These are phyloP conservation scores for Entomortierella parvispora DNA, from an alignment of 192 early-diverging fungal species.

Conservation along the genomic window DNA sequence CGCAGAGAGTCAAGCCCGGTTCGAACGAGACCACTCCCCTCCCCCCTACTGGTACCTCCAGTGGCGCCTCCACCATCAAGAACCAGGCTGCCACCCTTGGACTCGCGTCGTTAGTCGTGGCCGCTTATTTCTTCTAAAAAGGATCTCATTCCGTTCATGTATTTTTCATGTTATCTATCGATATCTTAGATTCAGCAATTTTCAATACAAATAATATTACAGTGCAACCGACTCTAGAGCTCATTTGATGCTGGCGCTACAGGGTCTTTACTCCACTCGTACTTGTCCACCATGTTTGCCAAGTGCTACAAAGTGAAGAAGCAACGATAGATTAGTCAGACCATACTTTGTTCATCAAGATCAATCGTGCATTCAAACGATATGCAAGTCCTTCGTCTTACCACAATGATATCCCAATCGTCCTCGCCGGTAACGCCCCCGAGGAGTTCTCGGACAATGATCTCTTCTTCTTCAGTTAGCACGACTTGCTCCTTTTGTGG, in stretches of 20 bases:
- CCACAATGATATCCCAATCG: slow-evolving; percentile 47
- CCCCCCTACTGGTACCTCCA: too few species aligned
- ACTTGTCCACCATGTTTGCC: slow-evolving; percentile 44
- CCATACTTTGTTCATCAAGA: background rate
- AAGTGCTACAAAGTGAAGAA: slow-evolving; percentile 17
- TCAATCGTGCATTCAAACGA: background rate
- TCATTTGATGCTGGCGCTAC: background rate
- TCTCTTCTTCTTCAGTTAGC: slow-evolving; percentile 42
- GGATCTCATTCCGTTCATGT: too few species aligned
- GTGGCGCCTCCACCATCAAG: too few species aligned
- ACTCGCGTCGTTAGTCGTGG: too few species aligned
- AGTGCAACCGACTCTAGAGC: background rate
- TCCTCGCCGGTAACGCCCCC: slow-evolving; percentile 34
- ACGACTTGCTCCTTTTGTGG: background rate
- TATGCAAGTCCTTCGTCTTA: slow-evolving; percentile 6
- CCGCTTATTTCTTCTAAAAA: too few species aligned
- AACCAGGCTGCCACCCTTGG: too few species aligned
- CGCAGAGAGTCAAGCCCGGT: too few species aligned
- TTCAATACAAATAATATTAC: too few species aligned
- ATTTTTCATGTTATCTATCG: too few species aligned
- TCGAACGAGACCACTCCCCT: background rate
- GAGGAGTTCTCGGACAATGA: slow-evolving; percentile 29
- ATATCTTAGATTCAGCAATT: too few species aligned
- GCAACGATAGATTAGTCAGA: background rate
- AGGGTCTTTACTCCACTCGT: slow-evolving; percentile 34